phyloP scores from a whole-genome alignment of 2,329 filamentous ascomycete genomes.

The Cucurbitaria berberidis region DNA sequence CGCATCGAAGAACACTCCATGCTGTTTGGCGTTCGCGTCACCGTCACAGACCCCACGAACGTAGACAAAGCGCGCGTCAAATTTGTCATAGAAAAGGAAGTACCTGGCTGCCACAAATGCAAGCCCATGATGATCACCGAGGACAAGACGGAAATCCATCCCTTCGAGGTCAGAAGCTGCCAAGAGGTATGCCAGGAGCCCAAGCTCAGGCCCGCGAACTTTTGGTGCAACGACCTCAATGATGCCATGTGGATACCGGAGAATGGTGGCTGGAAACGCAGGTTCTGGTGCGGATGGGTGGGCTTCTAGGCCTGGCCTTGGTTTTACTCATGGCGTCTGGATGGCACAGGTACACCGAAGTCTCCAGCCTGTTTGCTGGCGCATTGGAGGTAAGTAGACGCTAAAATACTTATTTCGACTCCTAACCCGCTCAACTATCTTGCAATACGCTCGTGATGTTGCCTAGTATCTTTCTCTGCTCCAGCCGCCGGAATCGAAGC shows the following conservation, averaged over 20 bases:
- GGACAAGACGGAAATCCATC: slow-evolving; percentile 6
- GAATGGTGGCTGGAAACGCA: slow-evolving; percentile 6
- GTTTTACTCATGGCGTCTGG: background rate
- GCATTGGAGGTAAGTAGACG: no score
- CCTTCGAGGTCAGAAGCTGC: slow-evolving; percentile 9
- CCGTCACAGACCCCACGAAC: background rate
- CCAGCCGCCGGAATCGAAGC: no score
- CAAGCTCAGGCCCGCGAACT: background rate
- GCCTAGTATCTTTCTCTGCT: no score
- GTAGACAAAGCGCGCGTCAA: slow-evolving; percentile 4
- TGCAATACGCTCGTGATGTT: no score
- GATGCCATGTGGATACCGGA: slow-evolving; percentile 5
- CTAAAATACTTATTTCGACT: no score
- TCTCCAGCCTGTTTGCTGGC: no score
- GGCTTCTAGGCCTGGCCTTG: background rate
- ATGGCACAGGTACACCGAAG: no score
- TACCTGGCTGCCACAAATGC: slow-evolving; percentile 11
- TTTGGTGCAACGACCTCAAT: slow-evolving; percentile 19
- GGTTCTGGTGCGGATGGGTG: slow-evolving; percentile 9
- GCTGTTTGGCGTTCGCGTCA: slow-evolving; percentile 11
- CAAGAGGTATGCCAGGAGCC: background rate
- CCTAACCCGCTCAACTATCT: no score
- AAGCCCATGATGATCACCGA: slow-evolving; percentile 14
- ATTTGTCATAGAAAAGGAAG: slow-evolving; percentile 10
- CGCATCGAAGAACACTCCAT: slow-evolving; percentile 11